Conservation (phyloP, 352 stramenopile genomes). For the Pythium phragmitis region DNA sequence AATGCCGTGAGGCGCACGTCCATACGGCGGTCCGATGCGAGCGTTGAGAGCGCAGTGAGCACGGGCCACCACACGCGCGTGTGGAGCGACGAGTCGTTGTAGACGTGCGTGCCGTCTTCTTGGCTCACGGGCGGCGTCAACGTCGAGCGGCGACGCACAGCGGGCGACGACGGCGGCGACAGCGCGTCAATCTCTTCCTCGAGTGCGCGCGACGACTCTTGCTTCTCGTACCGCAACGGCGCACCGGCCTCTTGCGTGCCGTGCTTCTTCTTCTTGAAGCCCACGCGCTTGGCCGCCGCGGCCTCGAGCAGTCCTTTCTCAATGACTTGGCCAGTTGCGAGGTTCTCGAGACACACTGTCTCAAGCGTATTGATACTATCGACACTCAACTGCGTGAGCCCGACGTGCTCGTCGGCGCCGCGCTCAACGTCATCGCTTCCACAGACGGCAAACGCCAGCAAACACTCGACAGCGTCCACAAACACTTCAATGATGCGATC, state of each 20-base stretch:
- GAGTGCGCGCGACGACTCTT: slow-evolving; percentile 55
- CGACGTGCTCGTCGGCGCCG: slow-evolving; percentile 45
- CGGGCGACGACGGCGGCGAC: slow-evolving; percentile 34
- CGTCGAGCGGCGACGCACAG: slow-evolving; percentile 36
- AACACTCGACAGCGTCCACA: slow-evolving; percentile 75
- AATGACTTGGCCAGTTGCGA: slow-evolving; percentile 77
- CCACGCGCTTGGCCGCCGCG: slow-evolving; percentile 43
- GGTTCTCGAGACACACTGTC: slow-evolving; percentile 67
- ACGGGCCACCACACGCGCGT: slow-evolving; percentile 94
- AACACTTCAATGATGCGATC: slow-evolving; percentile 78
- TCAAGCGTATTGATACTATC: slow-evolving; percentile 66
- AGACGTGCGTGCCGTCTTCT: slow-evolving; percentile 29
- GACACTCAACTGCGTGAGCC: slow-evolving; percentile 66
- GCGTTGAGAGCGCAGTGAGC: slow-evolving; percentile 94
- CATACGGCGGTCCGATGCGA: slow-evolving; percentile 89
- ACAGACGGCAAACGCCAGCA: slow-evolving; percentile 79
- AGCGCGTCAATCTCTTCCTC: slow-evolving; percentile 59
- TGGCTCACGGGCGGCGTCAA: slow-evolving; percentile 13
- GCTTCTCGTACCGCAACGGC: slow-evolving; percentile 60
- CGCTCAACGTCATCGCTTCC: slow-evolving; percentile 65
- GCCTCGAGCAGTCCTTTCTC: slow-evolving; percentile 49
- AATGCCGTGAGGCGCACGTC: slow-evolving; percentile 84
- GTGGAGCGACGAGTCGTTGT: slow-evolving; percentile 71
- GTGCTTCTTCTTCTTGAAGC: slow-evolving; percentile 50
- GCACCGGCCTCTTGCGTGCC: background rate